Conservation (phyloP, 129 eudicot species). For the Heracleum sosnowskyi region DNA sequence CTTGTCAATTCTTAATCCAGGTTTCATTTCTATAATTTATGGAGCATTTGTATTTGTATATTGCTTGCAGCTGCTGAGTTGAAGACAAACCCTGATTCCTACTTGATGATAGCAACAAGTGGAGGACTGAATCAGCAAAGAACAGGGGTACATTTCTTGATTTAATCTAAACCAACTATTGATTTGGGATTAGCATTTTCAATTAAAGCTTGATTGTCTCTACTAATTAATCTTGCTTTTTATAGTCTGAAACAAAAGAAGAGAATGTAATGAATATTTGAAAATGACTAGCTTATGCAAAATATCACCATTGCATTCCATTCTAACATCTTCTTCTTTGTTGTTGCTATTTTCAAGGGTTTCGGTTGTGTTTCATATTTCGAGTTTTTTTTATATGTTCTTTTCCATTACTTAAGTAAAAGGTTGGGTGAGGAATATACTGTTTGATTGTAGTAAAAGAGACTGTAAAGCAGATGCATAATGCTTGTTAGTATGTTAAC, state of each 20-base stretch:
- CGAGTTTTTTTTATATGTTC: neutral
- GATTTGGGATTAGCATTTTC: neutral
- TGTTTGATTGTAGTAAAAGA: neutral
- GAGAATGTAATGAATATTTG: neutral
- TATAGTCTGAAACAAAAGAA: neutral
- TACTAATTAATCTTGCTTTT: neutral
- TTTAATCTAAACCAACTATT: neutral
- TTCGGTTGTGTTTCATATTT: neutral
- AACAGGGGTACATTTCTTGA: constrained; percentile 50
- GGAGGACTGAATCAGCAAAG: constrained; percentile 83
- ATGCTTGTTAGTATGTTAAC: neutral
- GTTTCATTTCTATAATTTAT: neutral
- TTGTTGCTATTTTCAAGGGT: neutral
- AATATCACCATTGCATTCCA: neutral
- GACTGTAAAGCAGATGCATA: neutral
- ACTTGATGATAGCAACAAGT: constrained; percentile 61
- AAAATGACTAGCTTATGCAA: neutral
- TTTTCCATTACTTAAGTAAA: neutral
- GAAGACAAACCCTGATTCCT: constrained; percentile 49
- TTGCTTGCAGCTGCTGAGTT: constrained; percentile 46
- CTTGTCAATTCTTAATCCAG: neutral
- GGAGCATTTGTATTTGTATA: neutral
- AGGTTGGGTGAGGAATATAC: neutral
- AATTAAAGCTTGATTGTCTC: no score
- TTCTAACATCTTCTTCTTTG: neutral